phyloP scores from a whole-genome alignment of 164 flowering plant genomes.

The Stephania yunnanensis region DNA sequence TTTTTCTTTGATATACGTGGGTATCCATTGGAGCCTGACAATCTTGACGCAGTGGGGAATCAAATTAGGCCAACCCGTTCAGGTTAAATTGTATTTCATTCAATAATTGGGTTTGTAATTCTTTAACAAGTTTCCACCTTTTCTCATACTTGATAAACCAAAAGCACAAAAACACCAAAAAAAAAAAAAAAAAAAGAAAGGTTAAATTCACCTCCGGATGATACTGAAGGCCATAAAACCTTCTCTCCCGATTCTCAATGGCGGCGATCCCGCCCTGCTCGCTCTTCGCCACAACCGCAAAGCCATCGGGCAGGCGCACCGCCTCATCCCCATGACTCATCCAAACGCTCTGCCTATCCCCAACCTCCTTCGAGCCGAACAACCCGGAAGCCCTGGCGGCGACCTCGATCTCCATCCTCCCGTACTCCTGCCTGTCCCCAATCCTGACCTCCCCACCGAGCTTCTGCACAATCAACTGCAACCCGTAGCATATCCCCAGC shows the following conservation, averaged over 20 bases:
- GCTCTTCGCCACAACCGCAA: slow-evolving; percentile 67
- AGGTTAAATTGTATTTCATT: no score
- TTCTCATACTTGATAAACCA: no score
- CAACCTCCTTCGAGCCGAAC: slow-evolving; percentile 42
- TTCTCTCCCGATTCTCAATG: slow-evolving; percentile 44
- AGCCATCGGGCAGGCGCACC: slow-evolving; percentile 64
- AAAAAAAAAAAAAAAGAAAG: no score
- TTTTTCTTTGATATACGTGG: no score
- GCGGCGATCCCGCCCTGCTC: slow-evolving; percentile 76
- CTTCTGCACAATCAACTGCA: slow-evolving; percentile 81
- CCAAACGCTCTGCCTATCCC: slow-evolving; percentile 78
- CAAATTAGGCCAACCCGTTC: no score
- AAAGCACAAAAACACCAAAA: no score
- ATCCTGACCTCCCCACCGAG: slow-evolving; percentile 74
- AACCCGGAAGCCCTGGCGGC: slow-evolving; percentile 33
- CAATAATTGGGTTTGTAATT: no score
- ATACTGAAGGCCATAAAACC: slow-evolving; percentile 86
- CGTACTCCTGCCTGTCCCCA: slow-evolving; percentile 87
- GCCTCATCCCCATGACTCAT: slow-evolving; percentile 98
- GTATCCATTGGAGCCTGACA: no score
- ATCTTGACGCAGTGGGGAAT: no score
- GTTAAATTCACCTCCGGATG: slow-evolving; percentile 72
- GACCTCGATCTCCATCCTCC: slow-evolving; percentile 81
- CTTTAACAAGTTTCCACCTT: no score
- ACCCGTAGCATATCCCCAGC: slow-evolving; percentile 85